Evolutionary conservation across 2,329 filamentous ascomycete genomes (phyloP).

Genomic region (Myriosclerotinia curreyana): DNA sequence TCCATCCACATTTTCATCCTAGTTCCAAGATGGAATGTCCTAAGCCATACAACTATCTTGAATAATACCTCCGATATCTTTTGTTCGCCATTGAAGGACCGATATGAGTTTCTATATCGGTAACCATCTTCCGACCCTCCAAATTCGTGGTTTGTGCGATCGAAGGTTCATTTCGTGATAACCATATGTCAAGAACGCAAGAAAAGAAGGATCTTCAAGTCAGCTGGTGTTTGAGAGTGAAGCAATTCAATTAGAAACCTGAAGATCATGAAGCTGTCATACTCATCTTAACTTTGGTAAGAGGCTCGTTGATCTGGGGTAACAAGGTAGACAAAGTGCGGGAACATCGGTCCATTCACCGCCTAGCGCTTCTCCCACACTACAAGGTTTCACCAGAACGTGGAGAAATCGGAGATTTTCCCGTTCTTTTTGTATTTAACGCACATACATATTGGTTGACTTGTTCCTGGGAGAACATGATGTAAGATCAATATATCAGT

Average conservation of each 20-base stretch:
- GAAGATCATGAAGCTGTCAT: background rate
- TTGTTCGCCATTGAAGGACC: slow-evolving; percentile 22
- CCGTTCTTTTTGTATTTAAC: background rate
- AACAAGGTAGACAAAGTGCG: slow-evolving; percentile 12
- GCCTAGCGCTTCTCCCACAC: slow-evolving; percentile 12
- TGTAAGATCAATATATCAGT: slow-evolving; percentile 8
- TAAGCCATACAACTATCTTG: slow-evolving; percentile 1
- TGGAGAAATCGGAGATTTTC: slow-evolving; percentile 14
- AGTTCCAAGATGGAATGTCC: slow-evolving; percentile 19
- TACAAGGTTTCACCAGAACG: slow-evolving; percentile 17
- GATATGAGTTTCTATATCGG: slow-evolving; percentile 21
- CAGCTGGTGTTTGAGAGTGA: slow-evolving; percentile 18
- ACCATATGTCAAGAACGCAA: background rate
- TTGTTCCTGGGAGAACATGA: background rate
- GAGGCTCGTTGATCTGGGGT: slow-evolving; percentile 23
- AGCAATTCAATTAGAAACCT: slow-evolving; percentile 2
- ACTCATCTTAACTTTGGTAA: background rate
- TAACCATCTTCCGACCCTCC: slow-evolving; percentile 7
- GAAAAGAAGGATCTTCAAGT: slow-evolving; percentile 18
- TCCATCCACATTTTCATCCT: slow-evolving; percentile 7
- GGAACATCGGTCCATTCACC: slow-evolving; percentile 23
- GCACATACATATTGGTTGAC: background rate
- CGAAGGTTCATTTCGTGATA: background rate
- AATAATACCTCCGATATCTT: slow-evolving; percentile 7
- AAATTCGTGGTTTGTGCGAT: slow-evolving; percentile 6